These are phyloP conservation scores for Trichoderma orchidacearum DNA, from an alignment of 495 filamentous ascomycete species.

Conservation along the genomic window DNA sequence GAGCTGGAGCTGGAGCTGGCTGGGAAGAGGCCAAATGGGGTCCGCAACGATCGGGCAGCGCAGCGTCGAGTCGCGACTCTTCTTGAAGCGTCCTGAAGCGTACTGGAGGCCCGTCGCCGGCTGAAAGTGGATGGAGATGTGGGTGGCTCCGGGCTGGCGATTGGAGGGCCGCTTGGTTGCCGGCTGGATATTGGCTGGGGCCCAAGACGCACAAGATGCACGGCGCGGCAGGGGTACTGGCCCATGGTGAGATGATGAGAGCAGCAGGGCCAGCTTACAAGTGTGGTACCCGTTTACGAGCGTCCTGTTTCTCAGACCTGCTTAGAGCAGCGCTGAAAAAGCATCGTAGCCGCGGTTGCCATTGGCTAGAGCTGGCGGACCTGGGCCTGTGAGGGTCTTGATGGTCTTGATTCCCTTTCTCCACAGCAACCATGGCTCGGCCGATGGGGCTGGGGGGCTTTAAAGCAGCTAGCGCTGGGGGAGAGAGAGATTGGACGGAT, in stretches of 20 bases:
- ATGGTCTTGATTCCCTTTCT: not conserved
- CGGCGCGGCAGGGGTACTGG: too few species aligned
- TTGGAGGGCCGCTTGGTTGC: too few species aligned
- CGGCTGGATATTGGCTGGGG: not conserved
- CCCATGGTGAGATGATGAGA: constrained; percentile 1
- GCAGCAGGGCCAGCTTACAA: not conserved
- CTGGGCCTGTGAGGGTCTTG: not conserved
- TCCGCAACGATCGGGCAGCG: constrained; percentile 1
- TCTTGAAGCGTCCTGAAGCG: too few species aligned
- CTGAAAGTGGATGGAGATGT: not conserved
- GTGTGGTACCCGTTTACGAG: not conserved
- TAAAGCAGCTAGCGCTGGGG: too few species aligned
- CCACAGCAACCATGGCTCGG: not conserved
- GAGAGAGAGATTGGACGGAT: not conserved
- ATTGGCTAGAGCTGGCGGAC: not conserved
- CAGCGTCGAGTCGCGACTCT: not conserved
- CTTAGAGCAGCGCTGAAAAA: not conserved
- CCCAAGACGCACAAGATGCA: not conserved
- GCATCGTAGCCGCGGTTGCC: not conserved
- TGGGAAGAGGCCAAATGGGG: not conserved
- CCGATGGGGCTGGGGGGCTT: too few species aligned
- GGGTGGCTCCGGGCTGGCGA: not conserved
- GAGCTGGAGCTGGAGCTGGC: not conserved
- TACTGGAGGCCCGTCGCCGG: not conserved
- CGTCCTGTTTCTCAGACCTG: not conserved